phyloP scores from a whole-genome alignment of 768 basidiomycete species.

The Coprinellus aureogranulatus region DNA sequence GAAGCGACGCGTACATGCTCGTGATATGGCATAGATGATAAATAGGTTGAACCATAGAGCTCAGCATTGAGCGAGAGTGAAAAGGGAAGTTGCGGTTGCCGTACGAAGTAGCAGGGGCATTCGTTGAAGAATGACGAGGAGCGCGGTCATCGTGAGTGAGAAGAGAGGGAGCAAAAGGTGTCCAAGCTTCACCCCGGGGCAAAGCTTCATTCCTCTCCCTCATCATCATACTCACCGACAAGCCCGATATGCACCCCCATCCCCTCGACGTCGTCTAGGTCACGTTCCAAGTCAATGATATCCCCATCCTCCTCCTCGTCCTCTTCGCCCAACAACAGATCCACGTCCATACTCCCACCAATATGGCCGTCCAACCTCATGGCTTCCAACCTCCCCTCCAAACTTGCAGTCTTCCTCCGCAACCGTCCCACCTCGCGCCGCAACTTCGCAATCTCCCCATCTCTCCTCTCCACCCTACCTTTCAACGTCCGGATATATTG shows the following conservation, averaged over 20 bases:
- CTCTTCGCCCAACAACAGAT: slow-evolving; percentile 25
- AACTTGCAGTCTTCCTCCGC: slow-evolving; percentile 35
- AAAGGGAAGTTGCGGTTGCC: too few relatives aligned
- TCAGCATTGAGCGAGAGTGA: too few relatives aligned
- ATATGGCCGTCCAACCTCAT: background rate
- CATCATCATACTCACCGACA: slow-evolving; percentile 6
- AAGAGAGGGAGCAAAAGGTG: too few relatives aligned
- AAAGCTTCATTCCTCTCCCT: slow-evolving; percentile 1
- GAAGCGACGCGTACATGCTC: too few relatives aligned
- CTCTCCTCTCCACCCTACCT: slow-evolving; percentile 72
- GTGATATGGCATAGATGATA: too few relatives aligned
- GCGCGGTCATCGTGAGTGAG: too few relatives aligned
- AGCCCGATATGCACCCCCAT: slow-evolving; percentile 11
- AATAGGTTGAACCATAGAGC: too few relatives aligned
- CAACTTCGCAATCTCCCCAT: slow-evolving; percentile 70
- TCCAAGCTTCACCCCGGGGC: too few relatives aligned
- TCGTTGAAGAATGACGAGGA: too few relatives aligned
- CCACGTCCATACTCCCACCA: slow-evolving; percentile 28
- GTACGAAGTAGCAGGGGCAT: too few relatives aligned
- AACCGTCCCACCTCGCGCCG: slow-evolving; percentile 65
- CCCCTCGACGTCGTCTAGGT: slow-evolving; percentile 57
- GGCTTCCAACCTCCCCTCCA: slow-evolving; percentile 23
- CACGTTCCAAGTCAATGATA: slow-evolving; percentile 52
- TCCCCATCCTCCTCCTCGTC: slow-evolving; percentile 35
- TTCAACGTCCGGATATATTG: slow-evolving; percentile 80